Evolutionary conservation across 768 basidiomycete species (phyloP), one percentile per base, ranked within the genome.

Genomic region (Russula abietina): DNA sequence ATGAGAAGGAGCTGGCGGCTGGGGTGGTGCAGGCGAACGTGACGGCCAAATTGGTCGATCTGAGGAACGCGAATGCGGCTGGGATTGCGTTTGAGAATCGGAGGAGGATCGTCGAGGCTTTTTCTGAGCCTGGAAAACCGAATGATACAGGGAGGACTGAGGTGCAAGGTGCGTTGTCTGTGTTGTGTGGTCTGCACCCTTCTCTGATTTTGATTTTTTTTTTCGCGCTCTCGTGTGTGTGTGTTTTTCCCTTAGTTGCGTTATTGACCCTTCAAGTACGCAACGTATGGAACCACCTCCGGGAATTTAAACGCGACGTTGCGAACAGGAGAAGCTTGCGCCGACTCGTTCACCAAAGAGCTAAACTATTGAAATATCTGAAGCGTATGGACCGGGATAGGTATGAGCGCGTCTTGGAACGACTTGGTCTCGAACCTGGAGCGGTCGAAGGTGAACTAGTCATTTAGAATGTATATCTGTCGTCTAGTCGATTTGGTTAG

Each of bases 361-460:
- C 91, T 10, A 91, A 86, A 66, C 75, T 94, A 26, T 80, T 98
- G 36, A 83, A 80, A 66, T 97, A 98, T 74, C 76, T 96, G 61
- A 87, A 86, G 71, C 72, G 79, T 38, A 72, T 77, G 39, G 79
- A 88, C 67, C 79, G 82, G 48, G 79, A 80, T 62, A 85, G 92
- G 54, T 97, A 95, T 69, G 88, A 92, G 62, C 75, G 74, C 17
- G 70, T 90, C 28, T 79, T 98, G 55, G 77, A 80, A 51, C 83
- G 86, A 62, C 76, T 97, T 28, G 95, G 88, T 3, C 72, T 98
- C 24, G 89, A 94, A 66, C 79, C 83, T 36, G 79, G 79, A 64
- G 85, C 87, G 41, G 91, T 98, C 1, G 93, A 97, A 73, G 95
- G 94, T 46, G 94, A 98, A 72, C 76, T 98, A 41, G 80, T 91